phyloP scores from a whole-genome alignment of 2,329 filamentous ascomycete genomes.

The Penicillium expansum region DNA sequence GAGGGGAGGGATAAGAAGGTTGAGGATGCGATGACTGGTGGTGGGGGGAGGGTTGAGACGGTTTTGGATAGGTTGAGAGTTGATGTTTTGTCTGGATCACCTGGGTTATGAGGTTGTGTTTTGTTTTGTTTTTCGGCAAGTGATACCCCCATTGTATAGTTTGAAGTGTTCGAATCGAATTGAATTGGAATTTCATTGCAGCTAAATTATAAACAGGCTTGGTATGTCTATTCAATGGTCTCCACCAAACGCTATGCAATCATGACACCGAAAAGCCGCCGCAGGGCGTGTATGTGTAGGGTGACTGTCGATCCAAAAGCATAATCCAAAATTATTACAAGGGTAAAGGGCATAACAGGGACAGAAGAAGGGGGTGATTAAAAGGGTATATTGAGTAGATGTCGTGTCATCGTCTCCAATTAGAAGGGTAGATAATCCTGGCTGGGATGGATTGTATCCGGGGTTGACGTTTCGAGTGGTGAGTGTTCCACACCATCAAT shows the following conservation, averaged over 20 bases:
- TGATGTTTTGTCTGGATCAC: slow-evolving; percentile 4
- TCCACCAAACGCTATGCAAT: slow-evolving; percentile 31
- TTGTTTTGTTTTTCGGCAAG: not conserved
- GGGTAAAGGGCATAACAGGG: slow-evolving; percentile 8
- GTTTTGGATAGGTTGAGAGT: slow-evolving; percentile 32
- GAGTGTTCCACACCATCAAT: slow-evolving; percentile 26
- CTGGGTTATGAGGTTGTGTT: not conserved
- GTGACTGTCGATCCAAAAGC: slow-evolving; percentile 7
- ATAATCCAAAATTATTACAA: slow-evolving; percentile 20
- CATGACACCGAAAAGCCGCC: slow-evolving; percentile 20
- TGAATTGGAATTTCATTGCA: not conserved
- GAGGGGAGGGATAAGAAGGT: slow-evolving; percentile 37
- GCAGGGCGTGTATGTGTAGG: slow-evolving; percentile 21
- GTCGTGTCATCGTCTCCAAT: slow-evolving; percentile 6
- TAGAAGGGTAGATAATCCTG: not conserved
- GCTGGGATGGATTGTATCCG: slow-evolving; percentile 4
- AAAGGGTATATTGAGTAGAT: slow-evolving; percentile 10
- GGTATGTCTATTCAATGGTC: slow-evolving; percentile 25
- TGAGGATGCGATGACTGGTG: slow-evolving; percentile 36
- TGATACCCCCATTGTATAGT: slow-evolving; percentile 16
- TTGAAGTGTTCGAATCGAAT: not conserved
- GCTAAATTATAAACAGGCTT: not conserved
- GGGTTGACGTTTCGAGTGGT: slow-evolving; percentile 1
- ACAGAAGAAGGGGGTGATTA: slow-evolving; percentile 6
- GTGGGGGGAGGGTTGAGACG: slow-evolving; percentile 36